A percentile compares a stretch with the other conserved stretches of the same genome.
Conservation (phyloP, 2,329 filamentous ascomycete species). For the Xylariaceae sp. region DNA sequence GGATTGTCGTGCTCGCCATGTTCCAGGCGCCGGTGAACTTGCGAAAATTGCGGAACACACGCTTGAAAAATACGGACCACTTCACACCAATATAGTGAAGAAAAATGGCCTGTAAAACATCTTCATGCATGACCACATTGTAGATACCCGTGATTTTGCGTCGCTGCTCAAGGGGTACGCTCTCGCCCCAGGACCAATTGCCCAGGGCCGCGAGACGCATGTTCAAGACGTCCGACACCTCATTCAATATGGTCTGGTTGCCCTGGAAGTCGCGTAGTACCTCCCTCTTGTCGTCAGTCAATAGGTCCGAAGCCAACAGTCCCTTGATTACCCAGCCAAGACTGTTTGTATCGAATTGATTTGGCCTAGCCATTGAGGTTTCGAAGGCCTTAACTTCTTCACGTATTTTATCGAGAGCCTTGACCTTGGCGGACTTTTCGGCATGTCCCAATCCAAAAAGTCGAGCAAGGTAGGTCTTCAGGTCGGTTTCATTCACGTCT, state of each 20-base stretch:
- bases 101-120: slow-evolving; percentile 49
- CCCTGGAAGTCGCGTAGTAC: slow-evolving; percentile 41
- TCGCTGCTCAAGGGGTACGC: slow-evolving; percentile 39
- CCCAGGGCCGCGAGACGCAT: slow-evolving; percentile 44
- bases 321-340: slow-evolving; percentile 40
- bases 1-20: slow-evolving; percentile 26
- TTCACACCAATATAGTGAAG: slow-evolving; percentile 46
- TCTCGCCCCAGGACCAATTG: slow-evolving; percentile 44
- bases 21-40: slow-evolving; percentile 35
- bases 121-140: slow-evolving; percentile 49
- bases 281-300: slow-evolving; percentile 40
- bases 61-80: slow-evolving; percentile 43
- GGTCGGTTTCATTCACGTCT: slow-evolving; percentile 33
- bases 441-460: slow-evolving; percentile 36
- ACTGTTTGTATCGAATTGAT: slow-evolving; percentile 33
- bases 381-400: slow-evolving; percentile 31
- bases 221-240: slow-evolving; percentile 51
- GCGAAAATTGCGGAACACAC: slow-evolving; percentile 31
- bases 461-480: slow-evolving; percentile 37
- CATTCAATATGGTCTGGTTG: slow-evolving; percentile 39
- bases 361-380: slow-evolving; percentile 22
- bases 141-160: slow-evolving; percentile 48
- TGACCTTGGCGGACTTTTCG: slow-evolving; percentile 23
- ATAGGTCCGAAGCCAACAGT: slow-evolving; percentile 40
- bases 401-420: slow-evolving; percentile 23